Percentiles rank a stretch among this genome's conserved stretches.
These are phyloP conservation scores for Glonium stellatum DNA, from an alignment of 495 filamentous ascomycete genomes.

Conservation along the genomic window DNA sequence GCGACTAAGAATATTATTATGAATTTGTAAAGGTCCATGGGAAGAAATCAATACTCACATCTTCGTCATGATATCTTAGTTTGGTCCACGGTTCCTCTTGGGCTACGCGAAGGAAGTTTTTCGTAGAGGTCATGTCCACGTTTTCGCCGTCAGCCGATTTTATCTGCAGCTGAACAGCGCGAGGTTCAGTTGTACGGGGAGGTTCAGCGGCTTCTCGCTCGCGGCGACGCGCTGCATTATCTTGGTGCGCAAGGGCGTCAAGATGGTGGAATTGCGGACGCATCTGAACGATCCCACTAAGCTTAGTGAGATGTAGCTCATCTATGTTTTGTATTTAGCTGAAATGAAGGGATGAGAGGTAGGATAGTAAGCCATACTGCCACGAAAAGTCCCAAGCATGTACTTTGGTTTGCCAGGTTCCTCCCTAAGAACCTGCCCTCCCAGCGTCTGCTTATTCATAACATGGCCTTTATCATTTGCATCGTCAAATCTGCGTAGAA, in stretches of 20 bases:
- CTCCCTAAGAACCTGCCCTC: slow-evolving; percentile 56
- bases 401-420: slow-evolving; percentile 58
- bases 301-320: slow-evolving; percentile 60
- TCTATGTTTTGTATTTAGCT: slow-evolving; percentile 37
- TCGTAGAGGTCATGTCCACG: slow-evolving; percentile 1
- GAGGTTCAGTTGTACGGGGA: slow-evolving; percentile 46
- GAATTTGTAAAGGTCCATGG: background rate
- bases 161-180: slow-evolving; percentile 41
- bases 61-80: slow-evolving; percentile 61
- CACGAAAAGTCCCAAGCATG: slow-evolving; percentile 64
- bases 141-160: slow-evolving; percentile 6
- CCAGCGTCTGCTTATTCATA: slow-evolving; percentile 54
- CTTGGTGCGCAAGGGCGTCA: slow-evolving; percentile 56
- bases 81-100: slow-evolving; percentile 54
- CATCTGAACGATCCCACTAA: slow-evolving; percentile 64
- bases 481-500: slow-evolving; percentile 43
- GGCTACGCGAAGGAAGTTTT: slow-evolving; percentile 8
- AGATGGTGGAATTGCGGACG: slow-evolving; percentile 69
- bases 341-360: slow-evolving; percentile 1
- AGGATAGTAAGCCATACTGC: slow-evolving; percentile 41
- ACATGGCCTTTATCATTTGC: slow-evolving; percentile 46
- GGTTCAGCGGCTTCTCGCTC: slow-evolving; percentile 41
- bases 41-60: slow-evolving; percentile 39
- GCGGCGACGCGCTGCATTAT: slow-evolving; percentile 28
- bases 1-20: slow-evolving; percentile 38